Evolutionary conservation across 1,284 basidiomycete genomes (phyloP).

Genomic region (Phellinidium pouzarii): DNA sequence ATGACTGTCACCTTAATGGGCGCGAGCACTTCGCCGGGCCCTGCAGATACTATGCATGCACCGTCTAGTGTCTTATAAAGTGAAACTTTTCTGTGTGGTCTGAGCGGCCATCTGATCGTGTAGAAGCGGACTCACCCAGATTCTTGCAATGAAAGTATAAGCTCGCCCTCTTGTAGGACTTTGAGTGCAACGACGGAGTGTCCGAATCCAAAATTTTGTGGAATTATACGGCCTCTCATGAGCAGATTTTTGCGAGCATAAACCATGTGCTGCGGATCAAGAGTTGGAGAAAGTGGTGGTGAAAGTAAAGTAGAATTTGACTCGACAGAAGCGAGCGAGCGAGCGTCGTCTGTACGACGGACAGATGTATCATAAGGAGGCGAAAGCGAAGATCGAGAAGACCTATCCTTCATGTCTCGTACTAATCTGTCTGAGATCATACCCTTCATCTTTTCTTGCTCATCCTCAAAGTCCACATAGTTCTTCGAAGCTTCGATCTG

Average conservation of each 20-base stretch:
- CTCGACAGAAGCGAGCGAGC: slow-evolving; percentile 11
- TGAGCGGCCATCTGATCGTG: background rate
- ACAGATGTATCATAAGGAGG: background rate
- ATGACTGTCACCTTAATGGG: background rate
- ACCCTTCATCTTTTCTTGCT: slow-evolving; percentile 64
- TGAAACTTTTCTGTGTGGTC: slow-evolving; percentile 14
- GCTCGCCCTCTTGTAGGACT: slow-evolving; percentile 34
- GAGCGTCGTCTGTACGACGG: slow-evolving; percentile 11
- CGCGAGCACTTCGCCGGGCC: slow-evolving; percentile 2
- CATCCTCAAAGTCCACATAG: slow-evolving; percentile 72
- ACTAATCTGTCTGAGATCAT: slow-evolving; percentile 50
- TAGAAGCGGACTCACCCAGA: slow-evolving; percentile 40
- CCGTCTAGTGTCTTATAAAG: slow-evolving; percentile 24
- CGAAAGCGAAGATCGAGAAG: slow-evolving; percentile 17
- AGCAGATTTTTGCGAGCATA: slow-evolving; percentile 26
- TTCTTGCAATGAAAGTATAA: slow-evolving; percentile 46
- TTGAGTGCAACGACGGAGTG: slow-evolving; percentile 40
- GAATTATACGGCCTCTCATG: slow-evolving; percentile 46
- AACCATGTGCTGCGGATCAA: slow-evolving; percentile 13
- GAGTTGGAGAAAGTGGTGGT: slow-evolving; percentile 25
- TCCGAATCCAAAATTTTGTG: slow-evolving; percentile 34
- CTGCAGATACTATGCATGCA: slow-evolving; percentile 20
- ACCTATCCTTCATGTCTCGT: slow-evolving; percentile 33
- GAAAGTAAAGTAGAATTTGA: slow-evolving; percentile 26
- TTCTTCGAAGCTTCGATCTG: slow-evolving; percentile 67